These are phyloP conservation scores for Gossypioides kirkii DNA, from an alignment of 345 rosid genomes.

Conservation along the genomic window DNA sequence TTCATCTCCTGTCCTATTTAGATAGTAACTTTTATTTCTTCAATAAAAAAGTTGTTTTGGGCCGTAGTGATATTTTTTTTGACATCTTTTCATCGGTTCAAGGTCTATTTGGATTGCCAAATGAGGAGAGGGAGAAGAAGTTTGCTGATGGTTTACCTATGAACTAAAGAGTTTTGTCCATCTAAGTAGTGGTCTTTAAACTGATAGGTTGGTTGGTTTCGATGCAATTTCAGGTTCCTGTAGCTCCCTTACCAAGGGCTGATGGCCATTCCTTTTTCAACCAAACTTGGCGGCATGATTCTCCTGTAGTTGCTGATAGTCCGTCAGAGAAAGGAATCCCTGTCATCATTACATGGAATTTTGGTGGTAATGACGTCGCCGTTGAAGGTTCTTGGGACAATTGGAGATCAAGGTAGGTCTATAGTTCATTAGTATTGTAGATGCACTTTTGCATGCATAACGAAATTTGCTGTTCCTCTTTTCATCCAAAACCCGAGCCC, in stretches of 20 bases:
- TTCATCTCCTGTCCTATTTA: background rate
- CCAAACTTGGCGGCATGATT: constrained; percentile 46
- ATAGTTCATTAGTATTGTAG: background rate
- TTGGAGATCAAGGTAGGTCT: constrained; percentile 64
- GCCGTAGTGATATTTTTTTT: background rate
- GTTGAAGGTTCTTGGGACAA: constrained; percentile 98
- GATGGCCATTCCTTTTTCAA: constrained; percentile 39
- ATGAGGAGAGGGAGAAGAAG: background rate
- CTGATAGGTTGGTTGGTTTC: constrained; percentile 15
- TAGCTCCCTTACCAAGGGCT: constrained; percentile 57
- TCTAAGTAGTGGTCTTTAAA: constrained; percentile 12
- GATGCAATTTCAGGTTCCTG: constrained; percentile 47
- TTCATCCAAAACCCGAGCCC: background rate
- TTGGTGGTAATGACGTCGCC: constrained; percentile 79
- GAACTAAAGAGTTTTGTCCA: constrained; percentile 1
- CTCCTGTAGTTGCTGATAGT: constrained; percentile 36
- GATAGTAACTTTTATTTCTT: background rate
- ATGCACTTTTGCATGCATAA: background rate
- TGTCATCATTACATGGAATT: constrained; percentile 69
- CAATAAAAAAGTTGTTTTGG: background rate
- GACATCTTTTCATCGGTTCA: background rate
- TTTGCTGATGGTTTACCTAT: background rate
- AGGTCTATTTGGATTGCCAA: constrained; percentile 1
- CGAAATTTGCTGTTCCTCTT: background rate
- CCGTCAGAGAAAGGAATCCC: constrained; percentile 70